Evolutionary conservation across 2,329 filamentous ascomycete genomes (phyloP), one percentile per base, ranked within the genome.

Genomic region (Pseudopithomyces maydicus): DNA sequence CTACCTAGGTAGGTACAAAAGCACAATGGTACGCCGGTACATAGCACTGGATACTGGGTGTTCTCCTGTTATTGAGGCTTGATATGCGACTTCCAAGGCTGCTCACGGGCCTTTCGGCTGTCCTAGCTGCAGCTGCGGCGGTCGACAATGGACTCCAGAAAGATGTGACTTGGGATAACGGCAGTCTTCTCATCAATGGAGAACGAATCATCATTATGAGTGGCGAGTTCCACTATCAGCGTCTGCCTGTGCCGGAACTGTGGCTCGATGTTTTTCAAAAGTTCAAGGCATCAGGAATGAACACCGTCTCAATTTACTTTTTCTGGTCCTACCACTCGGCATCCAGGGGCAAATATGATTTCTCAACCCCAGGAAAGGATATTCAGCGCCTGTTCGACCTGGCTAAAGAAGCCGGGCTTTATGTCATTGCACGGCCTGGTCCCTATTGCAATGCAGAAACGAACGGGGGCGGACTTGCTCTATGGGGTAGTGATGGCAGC

Each of bases 231-330:
- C 82, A 84, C 59, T 84, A 84, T 54, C 77, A 80, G 59, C 76
- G 82, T 2, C 75, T 85, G 33, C 83, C 82, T 0, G 81, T 84
- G 0, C 82, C 82, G 0, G 82, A 84, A 50, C 62, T 85, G 23
- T 85, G 83, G 71, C 63, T 81, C 36, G 82, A 84, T 59, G 79
- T 85, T 33, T 82, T 85, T 55, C 81, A 85, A 51, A 84, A 84
- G 56, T 77, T 84, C 57, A 78, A 79, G 58, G 80, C 82, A 8
- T 81, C 79, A 62, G 82, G 82, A 0, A 82, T 83, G 67, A 84
- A 84, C 67, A 73, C 82, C 15, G 74, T 84, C 22, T 74, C 77
- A 56, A 70, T 81, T 32, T 82, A 81, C 68, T 81, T 82, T 62
- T 82, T 81, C 69, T 82, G 80, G 79, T 81, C 78, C 3, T 82